Evolutionary conservation across 164 flowering plant species (phyloP).

Genomic region (Vitis riparia): DNA sequence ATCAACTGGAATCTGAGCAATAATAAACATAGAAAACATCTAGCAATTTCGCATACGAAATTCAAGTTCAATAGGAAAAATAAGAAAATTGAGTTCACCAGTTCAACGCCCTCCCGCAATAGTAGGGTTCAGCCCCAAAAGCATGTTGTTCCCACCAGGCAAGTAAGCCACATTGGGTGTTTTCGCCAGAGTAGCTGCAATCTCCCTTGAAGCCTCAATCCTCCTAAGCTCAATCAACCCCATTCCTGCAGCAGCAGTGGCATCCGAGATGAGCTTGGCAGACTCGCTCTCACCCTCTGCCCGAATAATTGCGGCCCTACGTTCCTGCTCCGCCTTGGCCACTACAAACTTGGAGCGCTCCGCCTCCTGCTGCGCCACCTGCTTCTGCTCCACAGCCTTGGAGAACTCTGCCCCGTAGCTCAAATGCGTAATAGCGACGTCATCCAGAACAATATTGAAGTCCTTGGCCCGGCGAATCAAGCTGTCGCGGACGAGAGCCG

Average conservation of each 20-base stretch:
- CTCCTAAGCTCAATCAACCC: slow-evolving; percentile 80
- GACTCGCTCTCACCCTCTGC: slow-evolving; percentile 89
- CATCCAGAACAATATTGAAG: slow-evolving; percentile 68
- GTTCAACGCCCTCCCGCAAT: slow-evolving; percentile 34
- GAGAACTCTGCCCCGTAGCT: slow-evolving; percentile 67
- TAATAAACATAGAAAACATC: not conserved
- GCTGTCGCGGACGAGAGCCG: slow-evolving; percentile 70
- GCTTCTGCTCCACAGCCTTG: slow-evolving; percentile 75
- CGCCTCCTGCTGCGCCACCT: slow-evolving; percentile 97
- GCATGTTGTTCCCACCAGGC: slow-evolving; percentile 65
- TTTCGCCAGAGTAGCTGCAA: slow-evolving; percentile 58
- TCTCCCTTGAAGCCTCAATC: slow-evolving; percentile 83
- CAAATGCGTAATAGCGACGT: slow-evolving; percentile 88
- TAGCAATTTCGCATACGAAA: too few species aligned
- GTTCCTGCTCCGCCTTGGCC: slow-evolving; percentile 83
- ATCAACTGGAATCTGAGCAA: not conserved
- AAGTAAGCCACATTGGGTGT: slow-evolving; percentile 68
- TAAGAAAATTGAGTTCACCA: slow-evolving; percentile 9
- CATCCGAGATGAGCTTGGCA: slow-evolving; percentile 79
- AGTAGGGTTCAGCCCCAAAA: slow-evolving; percentile 61
- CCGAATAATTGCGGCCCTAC: slow-evolving; percentile 79
- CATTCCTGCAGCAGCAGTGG: slow-evolving; percentile 66
- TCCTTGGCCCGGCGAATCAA: slow-evolving; percentile 51
- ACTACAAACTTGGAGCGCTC: slow-evolving; percentile 85
- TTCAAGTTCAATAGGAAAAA: not conserved